These are phyloP conservation scores for Tinospora cordifolia DNA, from an alignment of 164 flowering plant species.

Conservation along the genomic window DNA sequence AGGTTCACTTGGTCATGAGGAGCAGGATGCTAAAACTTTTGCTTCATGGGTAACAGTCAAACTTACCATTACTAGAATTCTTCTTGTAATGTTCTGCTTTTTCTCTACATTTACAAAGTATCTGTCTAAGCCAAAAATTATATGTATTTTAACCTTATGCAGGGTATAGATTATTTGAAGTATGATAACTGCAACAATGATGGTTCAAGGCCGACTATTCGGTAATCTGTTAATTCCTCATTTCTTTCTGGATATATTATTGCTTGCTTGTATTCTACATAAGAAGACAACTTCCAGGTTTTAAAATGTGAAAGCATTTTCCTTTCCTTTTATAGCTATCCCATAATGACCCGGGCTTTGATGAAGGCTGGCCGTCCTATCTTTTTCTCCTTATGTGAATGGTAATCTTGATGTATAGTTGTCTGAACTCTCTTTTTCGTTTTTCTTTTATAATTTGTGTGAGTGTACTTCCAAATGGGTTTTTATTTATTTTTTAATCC, in stretches of 20 bases:
- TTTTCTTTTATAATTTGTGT: no score
- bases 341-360: slow-evolving; percentile 55
- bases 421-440: background rate
- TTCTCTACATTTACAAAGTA: background rate
- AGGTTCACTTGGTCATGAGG: slow-evolving; percentile 61
- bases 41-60: slow-evolving; percentile 46
- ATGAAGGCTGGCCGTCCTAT: slow-evolving; percentile 55
- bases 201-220: slow-evolving; percentile 28
- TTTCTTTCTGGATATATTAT: background rate
- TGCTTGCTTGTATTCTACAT: background rate
- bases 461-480: no score
- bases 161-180: slow-evolving; percentile 58
- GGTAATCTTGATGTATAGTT: slow-evolving; percentile 26
- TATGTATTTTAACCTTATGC: background rate
- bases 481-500: no score
- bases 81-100: background rate
- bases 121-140: background rate
- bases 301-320: background rate
- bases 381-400: slow-evolving; percentile 66
- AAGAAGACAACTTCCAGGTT: background rate
- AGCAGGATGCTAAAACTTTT: slow-evolving; percentile 59
- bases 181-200: slow-evolving; percentile 45
- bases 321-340: slow-evolving; percentile 31
- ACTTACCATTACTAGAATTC: background rate
- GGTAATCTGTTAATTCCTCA: slow-evolving; percentile 20